Conservation (phyloP, 164 flowering plant species). For the Vitis rupestris region DNA sequence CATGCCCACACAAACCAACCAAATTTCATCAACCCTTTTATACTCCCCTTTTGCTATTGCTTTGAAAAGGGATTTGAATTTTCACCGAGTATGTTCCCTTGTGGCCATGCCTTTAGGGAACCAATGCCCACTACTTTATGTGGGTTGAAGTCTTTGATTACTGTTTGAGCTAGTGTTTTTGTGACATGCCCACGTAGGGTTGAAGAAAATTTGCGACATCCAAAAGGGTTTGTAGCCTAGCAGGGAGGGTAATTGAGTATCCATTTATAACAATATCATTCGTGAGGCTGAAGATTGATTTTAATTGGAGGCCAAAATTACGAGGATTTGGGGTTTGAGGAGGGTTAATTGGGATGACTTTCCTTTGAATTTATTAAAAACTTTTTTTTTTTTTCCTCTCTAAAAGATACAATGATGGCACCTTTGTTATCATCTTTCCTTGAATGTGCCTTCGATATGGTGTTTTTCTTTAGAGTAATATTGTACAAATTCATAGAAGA, state of each 20-base stretch:
- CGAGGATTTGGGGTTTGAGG: no score
- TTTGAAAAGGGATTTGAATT: constrained; percentile 12
- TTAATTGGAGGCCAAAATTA: no score
- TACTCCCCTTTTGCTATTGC: constrained; percentile 2
- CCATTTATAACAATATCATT: neutral
- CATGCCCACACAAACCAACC: constrained; percentile 13
- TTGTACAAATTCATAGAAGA: no score
- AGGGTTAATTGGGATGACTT: no score
- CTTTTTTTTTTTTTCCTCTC: no score
- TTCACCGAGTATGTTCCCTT: constrained; percentile 18
- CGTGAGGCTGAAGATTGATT: no score
- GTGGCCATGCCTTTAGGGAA: constrained; percentile 30
- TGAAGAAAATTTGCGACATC: constrained; percentile 7
- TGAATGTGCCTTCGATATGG: no score
- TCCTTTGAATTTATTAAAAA: no score
- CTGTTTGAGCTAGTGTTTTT: neutral
- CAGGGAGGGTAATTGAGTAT: neutral
- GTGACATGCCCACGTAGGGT: constrained; percentile 5
- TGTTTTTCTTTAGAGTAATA: no score
- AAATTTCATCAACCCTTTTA: neutral
- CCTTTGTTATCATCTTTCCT: no score
- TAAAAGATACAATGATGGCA: no score
- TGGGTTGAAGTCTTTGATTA: constrained; percentile 1
- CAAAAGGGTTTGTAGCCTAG: constrained; percentile 7
- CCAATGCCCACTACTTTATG: constrained; percentile 16